A percentile compares a stretch with the other conserved stretches of the same genome.
These are phyloP conservation scores for Daldinia vernicosa DNA, from an alignment of 495 filamentous ascomycete species.

Conservation along the genomic window DNA sequence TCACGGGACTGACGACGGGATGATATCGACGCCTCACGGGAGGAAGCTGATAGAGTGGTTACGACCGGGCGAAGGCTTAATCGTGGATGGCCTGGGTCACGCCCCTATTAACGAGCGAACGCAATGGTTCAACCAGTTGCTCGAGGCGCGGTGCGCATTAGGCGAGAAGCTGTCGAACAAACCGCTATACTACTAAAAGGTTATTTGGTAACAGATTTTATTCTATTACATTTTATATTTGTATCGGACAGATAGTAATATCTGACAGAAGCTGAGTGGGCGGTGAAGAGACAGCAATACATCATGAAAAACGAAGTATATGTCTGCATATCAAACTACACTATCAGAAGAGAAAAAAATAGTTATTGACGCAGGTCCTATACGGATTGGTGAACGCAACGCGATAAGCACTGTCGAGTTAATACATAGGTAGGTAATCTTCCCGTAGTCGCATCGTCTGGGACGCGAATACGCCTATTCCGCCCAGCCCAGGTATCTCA, in stretches of 20 bases:
- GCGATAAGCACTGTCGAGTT: neutral
- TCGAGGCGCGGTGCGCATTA: constrained; percentile 59
- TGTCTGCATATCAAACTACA: neutral
- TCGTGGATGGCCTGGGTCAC: constrained; percentile 75
- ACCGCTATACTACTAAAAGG: no score
- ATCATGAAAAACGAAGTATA: neutral
- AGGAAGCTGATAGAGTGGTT: constrained; percentile 64
- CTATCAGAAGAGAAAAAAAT: neutral
- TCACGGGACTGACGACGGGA: constrained; percentile 76
- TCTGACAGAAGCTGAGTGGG: constrained; percentile 50
- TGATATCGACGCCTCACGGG: constrained; percentile 76
- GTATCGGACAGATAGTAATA: no score
- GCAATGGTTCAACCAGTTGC: constrained; percentile 65
- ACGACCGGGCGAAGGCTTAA: constrained; percentile 56
- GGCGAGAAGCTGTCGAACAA: constrained; percentile 54
- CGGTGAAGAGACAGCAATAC: constrained; percentile 8
- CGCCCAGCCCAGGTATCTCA: constrained; percentile 28
- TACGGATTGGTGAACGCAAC: neutral
- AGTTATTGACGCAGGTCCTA: neutral
- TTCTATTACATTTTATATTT: no score
- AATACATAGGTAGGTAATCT: neutral
- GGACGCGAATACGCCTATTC: constrained; percentile 12
- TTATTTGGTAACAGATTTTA: no score
- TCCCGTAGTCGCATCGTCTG: neutral
- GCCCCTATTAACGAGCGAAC: constrained; percentile 70